Evolutionary conservation across 1,284 basidiomycete genomes (phyloP), one percentile per base, ranked within the genome.

Genomic region (Malassezia sp.): DNA sequence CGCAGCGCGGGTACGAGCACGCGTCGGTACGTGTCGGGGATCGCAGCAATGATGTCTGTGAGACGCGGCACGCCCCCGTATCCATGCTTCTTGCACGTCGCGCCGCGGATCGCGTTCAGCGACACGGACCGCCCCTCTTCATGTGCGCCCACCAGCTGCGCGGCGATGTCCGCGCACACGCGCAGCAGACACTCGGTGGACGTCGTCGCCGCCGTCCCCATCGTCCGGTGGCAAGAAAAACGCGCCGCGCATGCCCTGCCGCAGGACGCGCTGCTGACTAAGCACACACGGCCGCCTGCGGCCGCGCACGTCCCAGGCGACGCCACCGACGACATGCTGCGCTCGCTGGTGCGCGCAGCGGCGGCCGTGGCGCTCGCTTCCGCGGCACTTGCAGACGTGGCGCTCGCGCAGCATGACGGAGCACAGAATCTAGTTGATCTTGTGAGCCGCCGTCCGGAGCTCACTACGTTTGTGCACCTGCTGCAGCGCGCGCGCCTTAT

Each of bases 1-100:
- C 82, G 84, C 53, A 99, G 75, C 67, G 84, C 90, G 1, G 90
- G 89, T 37, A 95, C 73, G 22, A 99, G 73, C 5, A 82, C 80
- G 63, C 88, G 88, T 72, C 91, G 89, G 75, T 91, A 88, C 40
- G 93, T 88, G 64, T 96, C 90, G 3, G 93, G 93, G 42, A 97
- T 93, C 22, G 93, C 91, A 54, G 88, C 88, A 71, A 99, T 90
- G 62, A 99, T 93, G 71, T 99, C 93, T 34, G 96, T 91, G 23
- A 99, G 77, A 38, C 91, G 74, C 0, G 93, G 93, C 0, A 91
- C 84, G 26, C 85, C 85, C 41, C 82, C 80, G 63, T 82, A 85
- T 9, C 80, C 81, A 71, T 83, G 81, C 71, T 89, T 87, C 73
- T 93, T 95, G 71, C 86, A 86, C 68, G 91, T 79, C 60, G 81